These are phyloP conservation scores for Camillea tinctor DNA, from an alignment of 2,329 filamentous ascomycete genomes.

Conservation along the genomic window DNA sequence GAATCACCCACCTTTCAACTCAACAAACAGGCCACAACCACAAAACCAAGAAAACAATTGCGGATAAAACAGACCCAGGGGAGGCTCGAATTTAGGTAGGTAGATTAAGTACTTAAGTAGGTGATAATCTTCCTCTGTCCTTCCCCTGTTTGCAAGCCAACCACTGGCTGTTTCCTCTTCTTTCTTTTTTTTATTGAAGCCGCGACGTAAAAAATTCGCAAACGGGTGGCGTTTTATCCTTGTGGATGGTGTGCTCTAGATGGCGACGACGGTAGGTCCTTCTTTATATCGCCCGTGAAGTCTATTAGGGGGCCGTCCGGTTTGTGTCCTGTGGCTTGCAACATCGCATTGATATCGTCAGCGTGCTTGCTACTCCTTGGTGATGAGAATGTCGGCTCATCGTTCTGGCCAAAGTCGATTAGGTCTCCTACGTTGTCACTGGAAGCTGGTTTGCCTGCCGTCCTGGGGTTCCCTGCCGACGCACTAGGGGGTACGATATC, in stretches of 20 bases:
- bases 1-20: too few relatives aligned
- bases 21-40: too few relatives aligned
- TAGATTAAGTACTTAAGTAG: too few relatives aligned
- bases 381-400: conserved; percentile 20
- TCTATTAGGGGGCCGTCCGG: conserved; percentile 53
- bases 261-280: conserved; percentile 40
- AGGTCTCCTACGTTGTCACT: conserved; percentile 40
- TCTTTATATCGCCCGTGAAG: conserved; percentile 55
- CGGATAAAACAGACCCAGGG: too few relatives aligned
- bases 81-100: too few relatives aligned
- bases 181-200: too few relatives aligned
- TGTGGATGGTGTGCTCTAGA: conserved; percentile 29
- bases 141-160: too few relatives aligned
- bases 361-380: conserved; percentile 21
- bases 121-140: too few relatives aligned
- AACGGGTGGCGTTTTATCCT: conserved; percentile 25
- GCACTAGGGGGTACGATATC: conserved; percentile 55
- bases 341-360: conserved; percentile 42
- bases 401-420: conserved; percentile 57
- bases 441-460: conserved; percentile 11
- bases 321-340: conserved; percentile 47
- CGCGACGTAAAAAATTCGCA: too few relatives aligned
- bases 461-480: conserved; percentile 20
- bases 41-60: too few relatives aligned
- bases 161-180: too few relatives aligned